Conservation (phyloP, 352 stramenopile species). For the Thalassiosira mediterranea region DNA sequence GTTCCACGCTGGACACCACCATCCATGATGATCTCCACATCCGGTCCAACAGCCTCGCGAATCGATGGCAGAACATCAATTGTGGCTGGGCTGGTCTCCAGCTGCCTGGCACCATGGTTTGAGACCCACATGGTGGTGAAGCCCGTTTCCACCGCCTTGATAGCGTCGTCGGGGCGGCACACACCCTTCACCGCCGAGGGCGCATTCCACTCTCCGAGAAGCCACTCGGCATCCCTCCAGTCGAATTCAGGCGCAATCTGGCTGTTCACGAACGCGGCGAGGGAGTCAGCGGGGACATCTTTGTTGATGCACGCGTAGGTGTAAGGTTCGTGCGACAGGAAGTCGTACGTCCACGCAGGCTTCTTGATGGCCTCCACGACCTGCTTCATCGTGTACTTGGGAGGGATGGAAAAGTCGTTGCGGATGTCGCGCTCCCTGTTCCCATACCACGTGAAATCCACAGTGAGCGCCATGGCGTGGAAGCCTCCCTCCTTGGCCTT, state of each 20-base stretch:
- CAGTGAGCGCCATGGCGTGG: conserved; percentile 90
- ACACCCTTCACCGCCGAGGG: conserved; percentile 82
- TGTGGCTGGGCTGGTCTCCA: conserved; percentile 82
- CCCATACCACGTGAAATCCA: conserved; percentile 95
- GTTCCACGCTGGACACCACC: conserved; percentile 84
- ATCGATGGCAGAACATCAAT: conserved; percentile 84
- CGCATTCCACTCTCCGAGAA: conserved; percentile 82
- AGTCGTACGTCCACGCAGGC: conserved; percentile 84
- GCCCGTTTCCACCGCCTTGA: conserved; percentile 78
- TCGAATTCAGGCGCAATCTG: conserved; percentile 80
- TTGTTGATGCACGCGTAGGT: conserved; percentile 94
- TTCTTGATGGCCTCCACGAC: conserved; percentile 78
- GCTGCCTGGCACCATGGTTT: conserved; percentile 81
- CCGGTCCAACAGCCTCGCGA: conserved; percentile 77
- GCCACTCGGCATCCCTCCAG: conserved; percentile 84
- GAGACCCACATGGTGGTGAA: conserved; percentile 84
- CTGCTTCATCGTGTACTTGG: conserved; percentile 79
- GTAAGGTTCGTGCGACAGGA: conserved; percentile 87
- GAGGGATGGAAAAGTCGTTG: conserved; percentile 89
- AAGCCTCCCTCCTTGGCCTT: conserved; percentile 95
- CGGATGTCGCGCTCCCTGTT: conserved; percentile 94
- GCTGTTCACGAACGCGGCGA: conserved; percentile 82
- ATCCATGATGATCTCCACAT: conserved; percentile 85
- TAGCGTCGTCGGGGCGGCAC: conserved; percentile 78
- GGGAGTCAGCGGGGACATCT: conserved; percentile 84